Evolutionary conservation across 2,329 filamentous ascomycete genomes (phyloP).

Genomic region (Claviceps pazoutovae): DNA sequence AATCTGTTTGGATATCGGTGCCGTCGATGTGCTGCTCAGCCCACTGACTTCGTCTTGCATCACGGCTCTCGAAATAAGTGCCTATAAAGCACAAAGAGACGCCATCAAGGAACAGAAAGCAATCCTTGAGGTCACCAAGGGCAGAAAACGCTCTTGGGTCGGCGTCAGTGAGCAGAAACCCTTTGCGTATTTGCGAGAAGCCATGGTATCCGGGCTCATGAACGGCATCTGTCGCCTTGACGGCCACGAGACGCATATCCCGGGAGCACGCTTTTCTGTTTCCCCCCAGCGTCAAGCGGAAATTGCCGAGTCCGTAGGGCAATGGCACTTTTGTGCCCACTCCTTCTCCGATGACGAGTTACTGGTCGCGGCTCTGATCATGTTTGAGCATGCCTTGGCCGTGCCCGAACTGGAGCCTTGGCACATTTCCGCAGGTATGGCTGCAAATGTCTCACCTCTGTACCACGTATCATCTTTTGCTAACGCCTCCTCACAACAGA

Average conservation of each 20-base stretch:
- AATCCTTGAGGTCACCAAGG: slow-evolving; percentile 56
- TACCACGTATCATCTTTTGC: slow-evolving; percentile 12
- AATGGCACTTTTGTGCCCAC: slow-evolving; percentile 83
- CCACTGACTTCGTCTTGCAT: slow-evolving; percentile 63
- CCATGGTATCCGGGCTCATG: slow-evolving; percentile 88
- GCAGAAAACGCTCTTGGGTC: slow-evolving; percentile 82
- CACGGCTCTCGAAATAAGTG: slow-evolving; percentile 65
- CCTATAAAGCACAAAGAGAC: slow-evolving; percentile 69
- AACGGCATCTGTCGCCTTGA: slow-evolving; percentile 67
- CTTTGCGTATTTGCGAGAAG: slow-evolving; percentile 78
- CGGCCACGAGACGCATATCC: slow-evolving; percentile 47
- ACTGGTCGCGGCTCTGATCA: slow-evolving; percentile 68
- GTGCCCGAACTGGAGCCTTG: slow-evolving; percentile 72
- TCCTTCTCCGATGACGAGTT: slow-evolving; percentile 84
- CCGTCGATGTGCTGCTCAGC: slow-evolving; percentile 70
- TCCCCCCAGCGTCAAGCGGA: slow-evolving; percentile 47
- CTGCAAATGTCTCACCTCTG: background rate
- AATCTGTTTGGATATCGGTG: slow-evolving; percentile 72
- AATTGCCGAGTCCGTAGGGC: slow-evolving; percentile 56
- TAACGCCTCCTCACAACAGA: slow-evolving; percentile 37
- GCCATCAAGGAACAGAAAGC: slow-evolving; percentile 59
- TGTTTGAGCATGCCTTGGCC: slow-evolving; percentile 76
- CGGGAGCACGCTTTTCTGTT: slow-evolving; percentile 54
- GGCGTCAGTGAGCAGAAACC: slow-evolving; percentile 74
- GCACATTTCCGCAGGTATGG: slow-evolving; percentile 62